Percentiles rank a stretch among this genome's conserved stretches.
These are phyloP conservation scores for Phytophthora pseudosyringae DNA, from an alignment of 352 stramenopile genomes.

Conservation along the genomic window DNA sequence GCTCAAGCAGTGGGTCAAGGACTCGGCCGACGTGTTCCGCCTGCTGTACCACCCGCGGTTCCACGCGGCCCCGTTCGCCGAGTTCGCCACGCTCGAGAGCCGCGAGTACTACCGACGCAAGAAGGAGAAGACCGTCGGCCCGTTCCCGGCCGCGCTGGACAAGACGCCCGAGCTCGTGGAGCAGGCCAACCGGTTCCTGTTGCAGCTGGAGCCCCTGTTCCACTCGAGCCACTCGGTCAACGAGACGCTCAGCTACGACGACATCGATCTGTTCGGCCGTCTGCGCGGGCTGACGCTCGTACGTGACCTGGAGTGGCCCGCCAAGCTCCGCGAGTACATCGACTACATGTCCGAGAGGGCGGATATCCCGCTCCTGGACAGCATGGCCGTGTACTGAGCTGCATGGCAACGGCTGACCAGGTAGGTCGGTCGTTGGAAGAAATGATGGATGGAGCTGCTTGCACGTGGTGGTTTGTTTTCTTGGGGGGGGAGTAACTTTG, in stretches of 20 bases:
- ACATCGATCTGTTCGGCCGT: conserved; percentile 60
- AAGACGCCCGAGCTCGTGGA: conserved; percentile 52
- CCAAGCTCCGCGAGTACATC: conserved; percentile 60
- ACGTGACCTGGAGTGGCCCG: conserved; percentile 57
- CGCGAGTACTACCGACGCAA: conserved; percentile 59
- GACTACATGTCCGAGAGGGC: conserved; percentile 53
- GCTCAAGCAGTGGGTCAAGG: conserved; percentile 52
- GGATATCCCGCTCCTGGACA: conserved; percentile 58
- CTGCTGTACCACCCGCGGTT: conserved; percentile 54
- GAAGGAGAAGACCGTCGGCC: conserved; percentile 56
- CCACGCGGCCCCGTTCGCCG: conserved; percentile 49
- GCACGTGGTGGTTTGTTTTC: too few relatives aligned
- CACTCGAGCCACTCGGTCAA: conserved; percentile 57
- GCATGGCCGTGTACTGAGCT: conserved; percentile 54
- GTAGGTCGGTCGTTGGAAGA: not conserved
- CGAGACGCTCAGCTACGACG: conserved; percentile 63
- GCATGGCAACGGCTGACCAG: not conserved
- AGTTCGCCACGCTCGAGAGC: conserved; percentile 53
- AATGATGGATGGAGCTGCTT: too few relatives aligned
- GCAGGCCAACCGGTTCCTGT: conserved; percentile 48
- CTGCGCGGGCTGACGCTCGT: conserved; percentile 61
- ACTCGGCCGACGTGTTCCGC: conserved; percentile 40
- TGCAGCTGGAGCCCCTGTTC: conserved; percentile 45
- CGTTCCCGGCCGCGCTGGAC: conserved; percentile 45
- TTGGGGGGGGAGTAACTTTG: too few relatives aligned